A percentile compares a stretch with the other conserved stretches of the same genome.
phyloP scores from a whole-genome alignment of 208 protist species.

The Leishmania lainsoni region DNA sequence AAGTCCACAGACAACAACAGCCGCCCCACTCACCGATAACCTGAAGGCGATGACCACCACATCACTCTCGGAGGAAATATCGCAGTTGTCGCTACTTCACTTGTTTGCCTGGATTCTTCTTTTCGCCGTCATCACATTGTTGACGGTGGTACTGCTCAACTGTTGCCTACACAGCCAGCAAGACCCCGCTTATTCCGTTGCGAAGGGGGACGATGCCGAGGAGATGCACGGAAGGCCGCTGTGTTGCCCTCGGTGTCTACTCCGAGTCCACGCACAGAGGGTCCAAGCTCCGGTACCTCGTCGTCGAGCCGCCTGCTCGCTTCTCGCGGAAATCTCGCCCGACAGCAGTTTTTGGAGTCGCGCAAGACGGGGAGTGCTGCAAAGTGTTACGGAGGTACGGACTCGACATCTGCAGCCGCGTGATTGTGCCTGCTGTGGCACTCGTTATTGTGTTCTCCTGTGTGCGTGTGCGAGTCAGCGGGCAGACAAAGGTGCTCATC shows the following conservation, averaged over 20 bases:
- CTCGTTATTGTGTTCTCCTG: background rate
- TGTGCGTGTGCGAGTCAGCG: background rate
- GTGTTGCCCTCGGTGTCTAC: conserved; percentile 2
- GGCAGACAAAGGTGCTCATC: background rate
- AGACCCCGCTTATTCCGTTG: conserved; percentile 11
- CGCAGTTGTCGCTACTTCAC: conserved; percentile 28
- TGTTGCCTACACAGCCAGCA: conserved; percentile 47
- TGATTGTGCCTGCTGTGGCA: conserved; percentile 2
- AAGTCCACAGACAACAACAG: background rate
- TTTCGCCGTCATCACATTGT: conserved; percentile 40
- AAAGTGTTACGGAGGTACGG: conserved; percentile 26
- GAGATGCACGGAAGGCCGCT: conserved; percentile 29
- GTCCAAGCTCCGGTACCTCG: conserved; percentile 9
- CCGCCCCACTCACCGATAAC: conserved; percentile 4
- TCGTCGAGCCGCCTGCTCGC: conserved; percentile 25
- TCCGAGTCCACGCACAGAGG: conserved; percentile 6
- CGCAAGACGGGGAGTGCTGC: conserved; percentile 28
- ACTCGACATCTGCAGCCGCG: background rate
- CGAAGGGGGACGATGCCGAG: conserved; percentile 15
- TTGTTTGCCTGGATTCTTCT: conserved; percentile 43
- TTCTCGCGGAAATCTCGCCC: conserved; percentile 58
- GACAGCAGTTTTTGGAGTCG: conserved; percentile 71
- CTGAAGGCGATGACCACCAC: conserved; percentile 15
- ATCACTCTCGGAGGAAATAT: conserved; percentile 26
- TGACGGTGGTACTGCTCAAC: conserved; percentile 48